Evolutionary conservation across 352 stramenopile species (phyloP), one percentile per base, ranked within the genome.

Genomic region (Globisporangium alternatum): DNA sequence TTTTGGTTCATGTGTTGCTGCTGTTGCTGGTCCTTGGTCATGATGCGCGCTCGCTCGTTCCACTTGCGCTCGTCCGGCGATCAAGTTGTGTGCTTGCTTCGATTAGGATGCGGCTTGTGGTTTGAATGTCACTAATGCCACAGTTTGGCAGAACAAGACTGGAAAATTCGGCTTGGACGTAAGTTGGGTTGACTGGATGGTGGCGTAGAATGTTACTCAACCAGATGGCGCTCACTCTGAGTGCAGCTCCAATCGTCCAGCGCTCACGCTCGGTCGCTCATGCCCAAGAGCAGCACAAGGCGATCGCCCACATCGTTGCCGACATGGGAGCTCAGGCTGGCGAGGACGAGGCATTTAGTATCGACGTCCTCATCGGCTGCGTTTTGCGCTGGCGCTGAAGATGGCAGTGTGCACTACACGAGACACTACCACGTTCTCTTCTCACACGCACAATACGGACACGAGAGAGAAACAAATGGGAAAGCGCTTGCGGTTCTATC

Each of bases 171-270:
- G 22, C 30, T 13, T 35, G 37, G 28, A 39, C 19, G 17, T 5
- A 43, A 51, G 39, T 37, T 62, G 56, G 56, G 37, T 53, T 53
- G 39, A 53, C 17, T 52, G 8, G 39, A n/a, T 43, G 56, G 56
- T 62, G 56, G 56, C 56, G 25, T 37, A 62, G 4, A 31, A 30
- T 35, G 52, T 57, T 30, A 9, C 25, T 28, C 7, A 45, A 9
- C 15, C 39, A n/a, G 15, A 43, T 43, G 37, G 37, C 8, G 12
- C 8, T 43, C 9, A 19, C n/a, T n/a, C 12, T 3, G 37, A 43
- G 37, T n/a, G 37, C 9, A 15, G 39, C 39, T 45, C 39, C 39
- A 45, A 45, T 45, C 39, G 13, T 15, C 39, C 39, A 45, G 33
- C 33, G 7, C n/a, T n/a, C 33, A 6, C 10, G 33, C 33, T n/a